Evolutionary conservation across 345 rosid species (phyloP).

Genomic region (Citrus unshiu): DNA sequence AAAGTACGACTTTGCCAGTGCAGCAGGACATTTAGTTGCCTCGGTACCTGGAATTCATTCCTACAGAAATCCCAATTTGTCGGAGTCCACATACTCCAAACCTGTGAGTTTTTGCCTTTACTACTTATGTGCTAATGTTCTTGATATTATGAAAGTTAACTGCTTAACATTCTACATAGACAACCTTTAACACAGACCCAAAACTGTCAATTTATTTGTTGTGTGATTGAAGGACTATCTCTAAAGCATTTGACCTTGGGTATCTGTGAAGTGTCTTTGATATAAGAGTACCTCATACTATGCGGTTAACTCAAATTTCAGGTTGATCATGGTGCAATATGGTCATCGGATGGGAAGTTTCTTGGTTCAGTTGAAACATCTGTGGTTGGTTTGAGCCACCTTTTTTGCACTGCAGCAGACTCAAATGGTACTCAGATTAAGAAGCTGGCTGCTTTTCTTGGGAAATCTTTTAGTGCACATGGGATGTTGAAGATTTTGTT

Average conservation of each 20-base stretch:
- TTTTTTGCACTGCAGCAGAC: slow-evolving; percentile 59
- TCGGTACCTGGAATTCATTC: slow-evolving; percentile 91
- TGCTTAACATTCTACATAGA: not conserved
- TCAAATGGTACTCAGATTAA: slow-evolving; percentile 61
- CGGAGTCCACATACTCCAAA: slow-evolving; percentile 24
- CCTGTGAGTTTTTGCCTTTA: slow-evolving; percentile 31
- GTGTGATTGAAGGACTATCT: not conserved
- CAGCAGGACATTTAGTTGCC: slow-evolving; percentile 68
- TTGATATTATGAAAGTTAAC: slow-evolving; percentile 1
- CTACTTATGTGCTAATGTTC: not conserved
- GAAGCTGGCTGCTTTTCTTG: slow-evolving; percentile 61
- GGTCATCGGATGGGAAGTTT: slow-evolving; percentile 30
- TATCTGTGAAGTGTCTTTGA: slow-evolving; percentile 3
- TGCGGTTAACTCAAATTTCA: slow-evolving; percentile 17
- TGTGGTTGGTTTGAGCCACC: slow-evolving; percentile 83
- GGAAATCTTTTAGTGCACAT: slow-evolving; percentile 41
- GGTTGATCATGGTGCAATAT: slow-evolving; percentile 23
- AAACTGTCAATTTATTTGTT: not conserved
- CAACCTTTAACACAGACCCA: not conserved
- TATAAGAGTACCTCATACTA: not conserved
- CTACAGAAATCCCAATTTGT: slow-evolving; percentile 29
- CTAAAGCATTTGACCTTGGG: not conserved
- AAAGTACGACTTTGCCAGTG: slow-evolving; percentile 69
- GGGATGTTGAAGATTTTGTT: slow-evolving; percentile 69
- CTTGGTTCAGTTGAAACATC: slow-evolving; percentile 74